phyloP scores from a whole-genome alignment of 176 grass and related monocot genomes.

The Dendrocalamus sinicus region DNA sequence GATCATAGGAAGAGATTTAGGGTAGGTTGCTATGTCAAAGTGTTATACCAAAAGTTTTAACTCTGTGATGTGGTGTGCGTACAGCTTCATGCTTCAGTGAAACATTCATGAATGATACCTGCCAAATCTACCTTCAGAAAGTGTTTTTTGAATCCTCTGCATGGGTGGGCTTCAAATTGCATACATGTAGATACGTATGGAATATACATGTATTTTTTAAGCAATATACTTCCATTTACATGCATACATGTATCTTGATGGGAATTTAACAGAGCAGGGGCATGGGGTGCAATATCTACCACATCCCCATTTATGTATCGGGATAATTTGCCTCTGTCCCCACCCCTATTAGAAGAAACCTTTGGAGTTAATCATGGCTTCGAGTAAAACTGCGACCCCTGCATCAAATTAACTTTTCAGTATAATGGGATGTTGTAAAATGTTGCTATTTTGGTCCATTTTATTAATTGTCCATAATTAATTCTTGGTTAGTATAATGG shows the following conservation, averaged over 20 bases:
- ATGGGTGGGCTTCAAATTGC: not conserved
- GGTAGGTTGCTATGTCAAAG: slow-evolving; percentile 51
- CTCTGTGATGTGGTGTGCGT: slow-evolving; percentile 9
- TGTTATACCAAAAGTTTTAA: not conserved
- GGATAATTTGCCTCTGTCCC: not conserved
- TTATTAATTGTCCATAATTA: not conserved
- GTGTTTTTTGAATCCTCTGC: not conserved
- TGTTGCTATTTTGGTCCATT: not conserved
- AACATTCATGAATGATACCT: slow-evolving; percentile 24
- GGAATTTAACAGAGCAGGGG: not conserved
- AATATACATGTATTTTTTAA: slow-evolving; percentile 7
- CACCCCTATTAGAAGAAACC: not conserved
- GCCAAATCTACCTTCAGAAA: not conserved
- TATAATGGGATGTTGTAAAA: not conserved
- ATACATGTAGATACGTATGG: not conserved
- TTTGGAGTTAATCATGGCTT: slow-evolving; percentile 28
- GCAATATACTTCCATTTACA: not conserved
- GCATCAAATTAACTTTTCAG: not conserved
- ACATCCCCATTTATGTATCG: not conserved
- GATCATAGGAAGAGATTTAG: slow-evolving; percentile 87
- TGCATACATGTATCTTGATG: slow-evolving; percentile 19
- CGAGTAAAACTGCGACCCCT: not conserved
- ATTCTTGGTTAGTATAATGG: not conserved
- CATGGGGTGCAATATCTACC: not conserved
- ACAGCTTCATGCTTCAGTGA: not conserved